Conservation (phyloP, 495 filamentous ascomycete species). For the Penicillium canescens region DNA sequence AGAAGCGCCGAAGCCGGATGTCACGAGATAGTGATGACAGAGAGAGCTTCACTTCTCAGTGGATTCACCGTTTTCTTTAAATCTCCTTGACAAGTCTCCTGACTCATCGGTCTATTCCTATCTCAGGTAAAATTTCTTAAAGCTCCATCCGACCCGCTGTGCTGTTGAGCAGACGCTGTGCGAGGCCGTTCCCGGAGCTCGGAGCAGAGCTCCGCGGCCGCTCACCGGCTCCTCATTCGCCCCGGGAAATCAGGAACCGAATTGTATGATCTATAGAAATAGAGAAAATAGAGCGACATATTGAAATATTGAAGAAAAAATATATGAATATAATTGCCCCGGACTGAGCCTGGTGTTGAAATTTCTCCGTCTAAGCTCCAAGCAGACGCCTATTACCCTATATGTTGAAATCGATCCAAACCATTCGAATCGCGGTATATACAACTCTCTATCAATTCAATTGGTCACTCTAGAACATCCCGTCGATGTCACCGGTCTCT, state of each 20-base stretch:
- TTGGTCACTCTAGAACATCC: conserved; percentile 69
- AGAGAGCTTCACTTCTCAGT: not conserved
- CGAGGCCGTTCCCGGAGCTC: conserved; percentile 21
- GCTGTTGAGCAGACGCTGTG: not conserved
- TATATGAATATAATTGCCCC: conserved; percentile 3
- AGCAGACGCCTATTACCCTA: conserved; percentile 20
- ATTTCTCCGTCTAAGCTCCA: conserved; percentile 21
- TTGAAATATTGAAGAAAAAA: conserved; percentile 3
- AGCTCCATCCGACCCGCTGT: conserved; percentile 19
- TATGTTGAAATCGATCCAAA: conserved; percentile 22
- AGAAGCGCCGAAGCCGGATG: conserved; percentile 43
- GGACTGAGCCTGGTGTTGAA: conserved; percentile 22
- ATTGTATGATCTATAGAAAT: conserved; percentile 14
- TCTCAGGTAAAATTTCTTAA: conserved; percentile 1
- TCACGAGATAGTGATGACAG: conserved; percentile 22
- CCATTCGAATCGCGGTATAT: conserved; percentile 14
- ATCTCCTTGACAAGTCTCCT: not conserved
- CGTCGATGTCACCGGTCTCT: conserved; percentile 94
- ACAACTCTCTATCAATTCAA: conserved; percentile 7
- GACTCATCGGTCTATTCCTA: conserved; percentile 8
- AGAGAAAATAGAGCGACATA: not conserved
- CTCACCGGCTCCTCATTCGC: conserved; percentile 12
- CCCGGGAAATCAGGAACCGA: conserved; percentile 20
- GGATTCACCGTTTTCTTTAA: not conserved
- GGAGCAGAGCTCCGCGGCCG: conserved; percentile 20